Base-by-base conservation (phyloP, 768 basidiomycete genomes). In the Austroboletus festivus region DNA sequence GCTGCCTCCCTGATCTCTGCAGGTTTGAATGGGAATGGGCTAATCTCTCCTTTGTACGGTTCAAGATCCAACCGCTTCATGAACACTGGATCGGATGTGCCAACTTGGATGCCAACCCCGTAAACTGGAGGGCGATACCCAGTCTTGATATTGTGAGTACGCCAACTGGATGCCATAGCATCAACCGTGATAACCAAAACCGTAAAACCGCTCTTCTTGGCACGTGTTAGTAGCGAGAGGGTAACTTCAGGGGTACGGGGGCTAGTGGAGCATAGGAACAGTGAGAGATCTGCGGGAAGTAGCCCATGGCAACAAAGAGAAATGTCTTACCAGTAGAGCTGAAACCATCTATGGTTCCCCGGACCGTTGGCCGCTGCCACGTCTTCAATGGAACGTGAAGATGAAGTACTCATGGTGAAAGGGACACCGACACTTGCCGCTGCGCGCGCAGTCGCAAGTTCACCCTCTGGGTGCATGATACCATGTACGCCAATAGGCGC, bases 401-500 rank as follows among this genome's bases (percentile, higher is more conserved):
- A 76, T 4, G 89, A 88, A 0, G 88, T 85, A 55, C 87, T 89
- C 67, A 93, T 75, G 54, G 85, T 82, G 58, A 77, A 84, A 0
- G 88, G 84, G 4, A 93, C 68, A 0, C 78, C 77, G 4, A 88
- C 69, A 12, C 73, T 79, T 7, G 67, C 72, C 0, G 82, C 88
- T 1, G 86, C 88, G 1, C 76, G 73, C 1, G 89, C 85, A 5
- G 79, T 72, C 2, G 82, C 87, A 19, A 86, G 65, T 59, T 93
- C 92, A 1, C 75, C 90, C 38, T 85, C 85, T 7, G 76, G 67
- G 51, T 84, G 78, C 53, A 89, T 75, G 49, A 88, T 81, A 8
- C 80, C 83, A 57, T 91, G 89, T 9, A 89, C 85, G 4, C 90
- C 91, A 37, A 92, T 79, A 7, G 89, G 83, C 1, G 83, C 85